A percentile compares a stretch with the other conserved stretches of the same genome.
Conservation (phyloP, 495 filamentous ascomycete species). For the Elasticomyces elasticus region DNA sequence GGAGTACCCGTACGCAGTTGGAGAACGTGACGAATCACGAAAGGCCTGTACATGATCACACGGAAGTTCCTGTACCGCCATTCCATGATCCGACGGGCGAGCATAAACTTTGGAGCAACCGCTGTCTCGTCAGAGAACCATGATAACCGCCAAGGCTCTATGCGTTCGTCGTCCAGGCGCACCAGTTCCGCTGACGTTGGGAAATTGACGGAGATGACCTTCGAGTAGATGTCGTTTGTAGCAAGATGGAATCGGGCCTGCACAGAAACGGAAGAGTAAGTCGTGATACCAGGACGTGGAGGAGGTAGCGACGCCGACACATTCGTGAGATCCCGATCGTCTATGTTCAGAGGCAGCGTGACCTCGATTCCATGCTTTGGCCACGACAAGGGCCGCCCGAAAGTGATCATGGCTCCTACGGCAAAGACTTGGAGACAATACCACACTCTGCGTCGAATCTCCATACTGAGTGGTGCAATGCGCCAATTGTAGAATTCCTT, state of each 20-base stretch:
- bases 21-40: constrained; percentile 12
- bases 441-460: constrained; percentile 30
- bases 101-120: not conserved
- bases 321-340: constrained; percentile 22
- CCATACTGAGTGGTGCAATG: constrained; percentile 25
- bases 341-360: constrained; percentile 25
- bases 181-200: constrained; percentile 6
- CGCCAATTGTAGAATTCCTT: constrained; percentile 23
- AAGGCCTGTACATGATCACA: constrained; percentile 23
- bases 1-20: not conserved
- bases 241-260: constrained; percentile 12
- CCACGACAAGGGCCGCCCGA: constrained; percentile 24
- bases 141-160: constrained; percentile 1
- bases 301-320: constrained; percentile 17
- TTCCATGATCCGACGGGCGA: constrained; percentile 3
- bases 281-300: constrained; percentile 22
- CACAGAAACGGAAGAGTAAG: constrained; percentile 23
- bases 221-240: constrained; percentile 10
- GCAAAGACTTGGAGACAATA: constrained; percentile 33
- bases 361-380: constrained; percentile 24
- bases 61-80: constrained; percentile 13
- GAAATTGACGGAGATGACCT: constrained; percentile 9
- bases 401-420: constrained; percentile 30
- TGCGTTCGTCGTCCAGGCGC: constrained; percentile 4
- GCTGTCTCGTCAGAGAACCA: not conserved